Conservation (phyloP, 176 grass and related monocot species). For the Calamus simplicifolius region DNA sequence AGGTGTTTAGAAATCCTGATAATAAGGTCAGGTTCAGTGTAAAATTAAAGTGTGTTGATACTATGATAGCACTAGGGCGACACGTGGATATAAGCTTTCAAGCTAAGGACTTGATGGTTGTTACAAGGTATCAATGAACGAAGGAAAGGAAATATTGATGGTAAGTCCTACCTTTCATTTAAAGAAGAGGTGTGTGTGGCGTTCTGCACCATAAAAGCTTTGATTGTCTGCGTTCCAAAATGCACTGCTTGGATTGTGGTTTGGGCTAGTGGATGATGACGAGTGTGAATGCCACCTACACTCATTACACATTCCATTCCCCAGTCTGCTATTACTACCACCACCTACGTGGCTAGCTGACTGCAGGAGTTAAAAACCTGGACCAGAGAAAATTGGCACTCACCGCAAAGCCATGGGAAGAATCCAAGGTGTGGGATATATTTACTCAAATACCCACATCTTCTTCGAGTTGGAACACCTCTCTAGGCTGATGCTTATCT, state of each 20-base stretch:
- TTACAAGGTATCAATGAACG: slow-evolving; percentile 40
- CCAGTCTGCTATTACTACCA: slow-evolving; percentile 27
- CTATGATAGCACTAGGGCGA: slow-evolving; percentile 10
- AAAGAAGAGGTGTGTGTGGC: slow-evolving; percentile 23
- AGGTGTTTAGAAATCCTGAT: slow-evolving; percentile 17
- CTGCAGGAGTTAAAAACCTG: slow-evolving; percentile 29
- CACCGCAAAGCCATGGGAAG: slow-evolving; percentile 11
- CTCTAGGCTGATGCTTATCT: slow-evolving; percentile 31
- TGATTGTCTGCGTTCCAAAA: slow-evolving; percentile 17
- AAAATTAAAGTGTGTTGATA: slow-evolving; percentile 24
- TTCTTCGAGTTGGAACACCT: slow-evolving; percentile 19
- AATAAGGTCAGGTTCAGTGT: slow-evolving; percentile 15
- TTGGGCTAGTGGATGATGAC: slow-evolving; percentile 5
- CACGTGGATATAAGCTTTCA: slow-evolving; percentile 21
- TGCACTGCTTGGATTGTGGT: slow-evolving; percentile 14
- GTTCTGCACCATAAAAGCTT: slow-evolving; percentile 28
- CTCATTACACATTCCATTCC: slow-evolving; percentile 20
- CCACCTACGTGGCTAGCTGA: slow-evolving; percentile 30
- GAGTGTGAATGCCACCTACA: slow-evolving; percentile 34
- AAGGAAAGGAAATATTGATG: slow-evolving; percentile 33
- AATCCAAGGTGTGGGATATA: slow-evolving; percentile 20
- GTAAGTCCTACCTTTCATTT: slow-evolving; percentile 25
- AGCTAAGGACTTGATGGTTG: not conserved
- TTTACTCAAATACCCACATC: not conserved
- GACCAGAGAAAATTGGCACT: slow-evolving; percentile 14